Base-by-base conservation (phyloP, 2,329 filamentous ascomycete species). In the Phaeosphaeriaceae sp. region DNA sequence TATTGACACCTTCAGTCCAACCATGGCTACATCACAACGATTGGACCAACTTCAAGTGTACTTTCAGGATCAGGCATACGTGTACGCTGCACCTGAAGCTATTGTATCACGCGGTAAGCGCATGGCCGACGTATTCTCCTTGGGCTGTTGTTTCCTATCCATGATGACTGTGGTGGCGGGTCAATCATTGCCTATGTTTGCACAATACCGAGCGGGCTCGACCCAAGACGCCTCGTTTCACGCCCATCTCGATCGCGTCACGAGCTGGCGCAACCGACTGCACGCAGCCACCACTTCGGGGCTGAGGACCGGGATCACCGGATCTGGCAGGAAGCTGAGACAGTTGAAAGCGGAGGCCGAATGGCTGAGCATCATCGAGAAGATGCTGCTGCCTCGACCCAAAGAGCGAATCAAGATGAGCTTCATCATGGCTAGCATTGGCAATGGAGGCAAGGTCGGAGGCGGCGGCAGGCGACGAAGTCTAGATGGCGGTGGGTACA, bases 131-230 rank as follows among this genome's bases (percentile, higher is more conserved):
- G 73, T 78, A 3, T 80, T 79, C 59, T 75, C 75, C 0, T 55
- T 80, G 1, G 78, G 77, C n/a, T 78, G 76, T 49, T 71, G 79
- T 3, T 78, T 79, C 58, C 62, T 79, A 1, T 68, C 70, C 15
- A 79, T 80, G 71, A 68, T 79, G 57, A 78, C 77, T 0, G 72
- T 74, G 7, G 75, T 70, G 2, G 76, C 78, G 51, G 74, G 76
- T 51, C 73, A 76, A 42, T 73, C 75, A 1, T 61, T 77, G 4
- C 65, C 71, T 1, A 67, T 71, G 11, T 77, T 79, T 51, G 68
- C 71, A 1, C 68, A 71, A 35, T 78, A 78, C 56, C 61, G 77
- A 24, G 71, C 74, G 9, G 67, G 67, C 10, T 72, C 70, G 1
- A 73, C 73, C 2, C 74, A 75, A 19, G 77, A 79, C 47, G 65